Base-by-base conservation (phyloP, 208 protist genomes). In the Leishmania major region DNA sequence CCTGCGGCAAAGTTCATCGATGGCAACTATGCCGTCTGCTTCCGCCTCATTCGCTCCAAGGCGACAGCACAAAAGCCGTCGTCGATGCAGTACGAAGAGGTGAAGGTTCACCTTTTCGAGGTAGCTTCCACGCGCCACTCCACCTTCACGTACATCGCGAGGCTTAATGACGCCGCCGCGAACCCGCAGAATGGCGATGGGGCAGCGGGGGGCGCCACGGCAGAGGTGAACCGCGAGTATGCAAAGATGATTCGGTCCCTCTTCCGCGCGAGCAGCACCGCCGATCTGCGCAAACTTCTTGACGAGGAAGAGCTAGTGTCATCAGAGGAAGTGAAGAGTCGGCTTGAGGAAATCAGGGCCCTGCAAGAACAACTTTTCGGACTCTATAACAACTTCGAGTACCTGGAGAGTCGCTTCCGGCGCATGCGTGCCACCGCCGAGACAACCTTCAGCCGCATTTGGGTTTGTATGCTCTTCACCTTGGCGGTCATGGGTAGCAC, bases 371-470 rank as follows among this genome's bases (percentile, higher is more conserved):
- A 84, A 64, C 57, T 92, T 13, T 78, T 81, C 25, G 57, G 64
- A 25, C 74, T 92, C 59, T 74, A 85, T 70, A 11, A n/a, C 57
- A 45, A 28, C 55, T 80, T 77, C 3, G 80, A 80, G 60, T 47
- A 84, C 31, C 73, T 91, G 19, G 49, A 83, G 35, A 55, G 73
- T 49, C 84, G 88, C 55, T 76, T 83, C 35, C 25, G 13, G 49
- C 85, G 87, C 76, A 90, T 91, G 85, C 87, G 87, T 22, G n/a
- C 37, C 19, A 92, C 89, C 8, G 77, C 85, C 8, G 87, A 94
- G 79, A 86, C 79, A 59, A 94, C 87, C 40, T 91, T 91, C 76
- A 90, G 88, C 53, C 89, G 89, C 28, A 88, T 94, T 25, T 94
- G 91, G 88, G 22, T 86, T 25, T 83, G 77, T 75, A 88, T 80